Evolutionary conservation across 1,139 yeast genomes (phyloP), one percentile per base, ranked within the genome.

Genomic region (Pichia sp.): DNA sequence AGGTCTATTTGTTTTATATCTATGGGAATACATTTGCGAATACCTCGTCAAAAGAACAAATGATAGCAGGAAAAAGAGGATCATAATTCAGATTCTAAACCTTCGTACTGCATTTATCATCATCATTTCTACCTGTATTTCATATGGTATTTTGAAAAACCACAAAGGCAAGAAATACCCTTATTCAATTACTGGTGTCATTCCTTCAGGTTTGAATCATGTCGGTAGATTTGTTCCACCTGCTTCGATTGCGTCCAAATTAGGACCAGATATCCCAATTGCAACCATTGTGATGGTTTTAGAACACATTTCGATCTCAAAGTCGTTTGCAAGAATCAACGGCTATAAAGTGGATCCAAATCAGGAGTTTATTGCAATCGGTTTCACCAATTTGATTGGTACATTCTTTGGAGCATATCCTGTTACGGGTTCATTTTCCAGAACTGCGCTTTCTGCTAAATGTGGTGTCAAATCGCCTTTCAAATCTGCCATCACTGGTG

Each of bases 381-480:
- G 97, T 59, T 85, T 84, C 41, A 83, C 92, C 48, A 88, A 88
- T 65, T 71, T 88, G 62, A 72, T 88, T 55, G 96, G 96, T 55
- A 85, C 95, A 32, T 86, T 87, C 60, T 88, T 88, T 73, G 75
- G 79, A 57, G 96, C 97, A 10, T 88, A 88, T 62, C 97, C 97
- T 11, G 90, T 95, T 9, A 88, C 97, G 9, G 97, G 97, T 44
- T 88, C 97, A 1, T 88, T 88, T 65, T 85, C 95, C 23, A 81
- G 97, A 70, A 84, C 95, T 41, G 97, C 97, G 11, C 73, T 88
- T 58, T 88, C 90, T 67, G 85, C 95, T 46, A 88, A 88, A 66
- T 87, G 96, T 73, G 95, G 95, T 59, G 97, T 88, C 40, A 77
- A 88, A 60, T 88, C 97, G 37, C 97, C 97, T 33, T 69, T 88